phyloP scores from a whole-genome alignment of 108 stramenopile genomes.

The Nannochloropsis granulata region DNA sequence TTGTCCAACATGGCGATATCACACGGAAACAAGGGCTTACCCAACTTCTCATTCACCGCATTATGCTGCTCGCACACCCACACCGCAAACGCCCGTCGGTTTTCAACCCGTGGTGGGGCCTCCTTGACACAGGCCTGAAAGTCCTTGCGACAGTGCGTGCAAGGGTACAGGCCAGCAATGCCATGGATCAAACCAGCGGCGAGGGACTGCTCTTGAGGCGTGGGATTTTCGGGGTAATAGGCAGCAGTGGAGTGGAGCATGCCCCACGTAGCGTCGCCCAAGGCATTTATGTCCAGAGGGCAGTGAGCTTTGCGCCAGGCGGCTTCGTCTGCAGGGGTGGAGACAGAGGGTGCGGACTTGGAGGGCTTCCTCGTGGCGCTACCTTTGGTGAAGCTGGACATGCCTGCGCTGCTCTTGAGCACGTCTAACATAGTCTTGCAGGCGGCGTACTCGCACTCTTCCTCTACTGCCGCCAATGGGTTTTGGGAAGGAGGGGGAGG shows the following conservation, averaged over 20 bases:
- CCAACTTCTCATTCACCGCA: slow-evolving; percentile 38
- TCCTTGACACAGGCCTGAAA: slow-evolving; percentile 19
- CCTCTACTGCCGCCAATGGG: neutral
- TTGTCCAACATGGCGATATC: slow-evolving; percentile 5
- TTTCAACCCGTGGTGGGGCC: slow-evolving; percentile 28
- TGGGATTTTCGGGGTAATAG: slow-evolving; percentile 41
- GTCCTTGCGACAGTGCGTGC: slow-evolving; percentile 41
- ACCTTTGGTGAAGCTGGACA: neutral
- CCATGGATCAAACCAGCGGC: slow-evolving; percentile 21
- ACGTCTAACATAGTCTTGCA: slow-evolving; percentile 12
- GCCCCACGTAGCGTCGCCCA: slow-evolving; percentile 22
- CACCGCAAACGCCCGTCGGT: neutral
- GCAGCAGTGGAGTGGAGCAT: slow-evolving; percentile 44
- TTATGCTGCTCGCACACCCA: slow-evolving; percentile 42
- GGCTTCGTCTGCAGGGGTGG: neutral
- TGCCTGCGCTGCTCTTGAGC: slow-evolving; percentile 2
- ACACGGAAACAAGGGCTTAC: slow-evolving; percentile 33
- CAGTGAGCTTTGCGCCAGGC: neutral
- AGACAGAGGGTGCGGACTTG: neutral
- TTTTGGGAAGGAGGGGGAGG: neutral
- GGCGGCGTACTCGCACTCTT: slow-evolving; percentile 7
- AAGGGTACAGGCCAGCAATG: slow-evolving; percentile 38
- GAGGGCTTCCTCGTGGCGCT: neutral
- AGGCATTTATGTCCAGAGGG: slow-evolving; percentile 15
- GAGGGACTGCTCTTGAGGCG: slow-evolving; percentile 12